phyloP scores from a whole-genome alignment of 2,329 filamentous ascomycete genomes.

The Leptographium procerum region DNA sequence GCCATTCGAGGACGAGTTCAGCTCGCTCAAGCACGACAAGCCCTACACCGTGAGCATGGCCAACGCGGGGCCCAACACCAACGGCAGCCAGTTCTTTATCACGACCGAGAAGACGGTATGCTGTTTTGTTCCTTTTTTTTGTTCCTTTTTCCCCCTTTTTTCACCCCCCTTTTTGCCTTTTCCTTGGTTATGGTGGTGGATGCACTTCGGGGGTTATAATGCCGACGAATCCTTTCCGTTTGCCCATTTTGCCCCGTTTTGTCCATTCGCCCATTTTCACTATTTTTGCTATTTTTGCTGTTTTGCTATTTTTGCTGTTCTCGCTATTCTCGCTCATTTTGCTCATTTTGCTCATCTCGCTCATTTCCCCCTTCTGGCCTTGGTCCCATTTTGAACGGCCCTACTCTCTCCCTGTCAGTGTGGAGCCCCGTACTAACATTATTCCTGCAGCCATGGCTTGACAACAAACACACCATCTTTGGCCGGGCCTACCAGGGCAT shows the following conservation, averaged over 20 bases:
- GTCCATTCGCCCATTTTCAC: too few species aligned
- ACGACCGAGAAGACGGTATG: conserved; percentile 88
- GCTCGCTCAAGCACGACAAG: conserved; percentile 82
- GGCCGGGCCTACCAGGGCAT: conserved; percentile 80
- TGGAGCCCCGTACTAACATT: not conserved
- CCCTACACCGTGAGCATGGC: conserved; percentile 97
- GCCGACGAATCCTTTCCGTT: too few species aligned
- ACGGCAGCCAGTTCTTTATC: conserved; percentile 96
- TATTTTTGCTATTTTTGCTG: too few species aligned
- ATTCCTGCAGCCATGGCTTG: conserved; percentile 62
- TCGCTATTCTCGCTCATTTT: not conserved
- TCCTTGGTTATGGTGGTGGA: too few species aligned
- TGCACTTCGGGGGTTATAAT: too few species aligned
- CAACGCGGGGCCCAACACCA: conserved; percentile 90
- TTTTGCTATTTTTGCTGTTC: not conserved
- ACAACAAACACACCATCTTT: conserved; percentile 94
- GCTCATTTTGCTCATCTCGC: too few species aligned
- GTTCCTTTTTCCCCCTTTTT: not conserved
- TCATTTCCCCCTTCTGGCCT: too few species aligned
- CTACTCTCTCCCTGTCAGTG: too few species aligned
- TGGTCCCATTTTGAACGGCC: too few species aligned
- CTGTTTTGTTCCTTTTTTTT: not conserved
- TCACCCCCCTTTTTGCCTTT: too few species aligned
- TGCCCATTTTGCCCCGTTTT: too few species aligned
- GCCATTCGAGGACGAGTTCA: conserved; percentile 90